Conservation (phyloP, 2,329 filamentous ascomycete genomes). For the Botrytis fragariae region DNA sequence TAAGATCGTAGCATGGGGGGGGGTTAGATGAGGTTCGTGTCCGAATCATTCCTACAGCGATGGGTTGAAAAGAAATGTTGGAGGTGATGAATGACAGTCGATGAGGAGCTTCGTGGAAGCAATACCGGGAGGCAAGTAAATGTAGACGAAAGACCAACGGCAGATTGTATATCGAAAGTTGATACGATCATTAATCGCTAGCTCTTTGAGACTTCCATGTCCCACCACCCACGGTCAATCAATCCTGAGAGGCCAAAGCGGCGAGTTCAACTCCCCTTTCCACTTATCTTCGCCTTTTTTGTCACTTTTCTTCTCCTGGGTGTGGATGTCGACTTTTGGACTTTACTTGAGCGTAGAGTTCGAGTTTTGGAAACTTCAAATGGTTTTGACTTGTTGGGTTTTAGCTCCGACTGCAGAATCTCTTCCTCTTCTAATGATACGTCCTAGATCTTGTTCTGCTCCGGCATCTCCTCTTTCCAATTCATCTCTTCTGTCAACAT, state of each 20-base stretch:
- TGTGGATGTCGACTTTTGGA: neutral
- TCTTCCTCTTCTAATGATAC: neutral
- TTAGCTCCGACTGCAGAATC: neutral
- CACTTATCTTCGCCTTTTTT: neutral
- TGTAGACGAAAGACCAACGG: neutral
- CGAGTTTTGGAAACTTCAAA: neutral
- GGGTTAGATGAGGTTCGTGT: neutral
- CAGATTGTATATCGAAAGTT: neutral
- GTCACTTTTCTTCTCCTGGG: neutral
- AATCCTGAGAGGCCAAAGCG: neutral
- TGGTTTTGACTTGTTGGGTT: neutral
- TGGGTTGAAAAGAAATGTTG: neutral
- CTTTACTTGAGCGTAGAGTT: neutral
- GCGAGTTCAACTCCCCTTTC: neutral
- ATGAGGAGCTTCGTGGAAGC: neutral
- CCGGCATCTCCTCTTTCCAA: neutral
- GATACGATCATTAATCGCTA: neutral
- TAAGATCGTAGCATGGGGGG: neutral
- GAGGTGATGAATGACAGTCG: neutral
- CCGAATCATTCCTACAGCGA: neutral
- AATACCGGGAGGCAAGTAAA: neutral
- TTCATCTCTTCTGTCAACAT: slow-evolving; percentile 1
- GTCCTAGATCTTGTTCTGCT: neutral
- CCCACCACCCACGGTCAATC: neutral
- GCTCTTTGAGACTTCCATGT: neutral